Evolutionary conservation across 257 asterid genomes (phyloP), one percentile per base, ranked within the genome.

Genomic region (Solanum pimpinellifolium): DNA sequence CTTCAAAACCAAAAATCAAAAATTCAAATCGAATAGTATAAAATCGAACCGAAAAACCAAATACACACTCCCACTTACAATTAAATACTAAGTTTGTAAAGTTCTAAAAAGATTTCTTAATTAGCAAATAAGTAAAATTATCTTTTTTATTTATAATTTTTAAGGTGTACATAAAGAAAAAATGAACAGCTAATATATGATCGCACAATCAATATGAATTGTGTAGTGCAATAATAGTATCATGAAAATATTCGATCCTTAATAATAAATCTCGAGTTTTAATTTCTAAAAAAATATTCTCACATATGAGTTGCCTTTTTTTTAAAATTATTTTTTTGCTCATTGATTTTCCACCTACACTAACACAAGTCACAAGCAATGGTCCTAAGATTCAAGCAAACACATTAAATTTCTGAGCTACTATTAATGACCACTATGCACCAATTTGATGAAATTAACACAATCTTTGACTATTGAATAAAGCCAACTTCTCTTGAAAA

Each of bases 191-290:
- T 52, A 52, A 52, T 52, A 16, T 52, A 4, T 49, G 23, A 15
- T 49, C 7, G 9, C 15, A 16, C 9, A 15, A 49, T 1, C 9
- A 49, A 49, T 8, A 49, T 49, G 9, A 0, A 49, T 15, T 15
- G 21, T 5, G 21, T 49, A 7, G 21, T 15, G 21, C 0, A 15
- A 49, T 49, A 1, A 49, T 2, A 0, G 0, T 0, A 49, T 0
- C 0, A 1, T 5, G 2, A 49, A 1, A 49, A 0, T 15, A 49
- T 1, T 49, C 0, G 1, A 35, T 35, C 39, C 7, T 35, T 35
- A 37, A 37, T 37, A 1, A 37, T 0, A 37, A 1, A 37, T 37
- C 39, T 37, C 1, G 7, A 37, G 0, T 37, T 37, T 0, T 1
- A 37, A 5, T 37, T 35, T 5, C 6, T 5, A 0, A 1, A 35